A percentile compares a stretch with the other conserved stretches of the same genome.
Evolutionary conservation across 106 monocot genomes (phyloP).

Genomic region (Ottelia alismoides): DNA sequence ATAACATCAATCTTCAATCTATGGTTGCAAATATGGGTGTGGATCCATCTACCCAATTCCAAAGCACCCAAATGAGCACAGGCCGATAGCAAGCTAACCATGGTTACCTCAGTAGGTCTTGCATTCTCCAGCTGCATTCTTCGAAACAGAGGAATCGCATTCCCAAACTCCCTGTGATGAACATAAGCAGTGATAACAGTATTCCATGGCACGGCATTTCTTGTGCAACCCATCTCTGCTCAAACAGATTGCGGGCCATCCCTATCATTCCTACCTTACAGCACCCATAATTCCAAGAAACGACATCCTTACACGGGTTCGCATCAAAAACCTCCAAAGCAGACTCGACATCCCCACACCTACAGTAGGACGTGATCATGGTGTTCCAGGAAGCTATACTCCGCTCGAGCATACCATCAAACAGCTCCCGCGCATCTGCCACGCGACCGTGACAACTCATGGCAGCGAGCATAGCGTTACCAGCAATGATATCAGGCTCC

Average conservation of each 20-base stretch:
- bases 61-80: conserved; percentile 45
- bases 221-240: conserved; percentile 28
- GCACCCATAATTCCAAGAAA: conserved; percentile 59
- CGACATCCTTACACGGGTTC: conserved; percentile 32
- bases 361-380: conserved; percentile 45
- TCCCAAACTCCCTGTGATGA: conserved; percentile 32
- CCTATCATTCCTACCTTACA: conserved; percentile 32
- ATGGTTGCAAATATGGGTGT: conserved; percentile 26
- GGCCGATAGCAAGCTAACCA: conserved; percentile 46
- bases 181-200: conserved; percentile 44
- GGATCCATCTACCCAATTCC: conserved; percentile 43
- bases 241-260: conserved; percentile 26
- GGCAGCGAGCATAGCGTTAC: conserved; percentile 39
- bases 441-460: conserved; percentile 12
- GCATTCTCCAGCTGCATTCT: conserved; percentile 33
- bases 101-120: conserved; percentile 33
- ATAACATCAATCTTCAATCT: conserved; percentile 32
- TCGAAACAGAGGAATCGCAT: conserved; percentile 21
- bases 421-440: conserved; percentile 19
- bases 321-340: conserved; percentile 27
- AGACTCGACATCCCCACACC: conserved; percentile 14
- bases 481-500: conserved; percentile 19
- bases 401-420: conserved; percentile 26
- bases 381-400: conserved; percentile 40
- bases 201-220: conserved; percentile 47